A percentile compares a stretch with the other conserved stretches of the same genome.
Evolutionary conservation across 768 basidiomycete genomes (phyloP).

Genomic region (Suillus subalutaceus): DNA sequence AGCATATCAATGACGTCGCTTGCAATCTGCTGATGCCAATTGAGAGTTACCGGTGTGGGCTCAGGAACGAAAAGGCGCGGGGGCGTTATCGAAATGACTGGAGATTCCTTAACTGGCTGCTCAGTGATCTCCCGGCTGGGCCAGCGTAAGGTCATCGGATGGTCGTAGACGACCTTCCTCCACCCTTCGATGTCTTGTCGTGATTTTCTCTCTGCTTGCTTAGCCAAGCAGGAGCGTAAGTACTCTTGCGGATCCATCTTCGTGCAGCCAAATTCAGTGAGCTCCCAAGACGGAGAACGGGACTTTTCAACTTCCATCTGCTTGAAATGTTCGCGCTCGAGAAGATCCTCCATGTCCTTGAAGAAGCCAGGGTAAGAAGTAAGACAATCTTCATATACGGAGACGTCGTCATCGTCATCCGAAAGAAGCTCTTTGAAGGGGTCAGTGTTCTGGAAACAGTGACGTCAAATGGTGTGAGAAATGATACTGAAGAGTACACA

Average conservation of each 20-base stretch:
- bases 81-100: not conserved
- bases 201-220: conserved; percentile 29
- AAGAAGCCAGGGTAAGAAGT: conserved; percentile 22
- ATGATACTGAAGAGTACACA: conserved; percentile 6
- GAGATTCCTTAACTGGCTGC: not conserved
- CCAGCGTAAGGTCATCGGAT: conserved; percentile 23
- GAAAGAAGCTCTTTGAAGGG: not conserved
- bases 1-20: conserved; percentile 34
- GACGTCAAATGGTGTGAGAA: conserved; percentile 8
- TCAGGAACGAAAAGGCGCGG: conserved; percentile 1
- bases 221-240: conserved; percentile 27
- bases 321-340: conserved; percentile 15
- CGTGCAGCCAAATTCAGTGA: conserved; percentile 31
- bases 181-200: conserved; percentile 21
- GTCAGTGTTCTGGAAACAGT: conserved; percentile 18
- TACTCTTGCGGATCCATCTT: conserved; percentile 30
- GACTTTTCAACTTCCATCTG: conserved; percentile 13
- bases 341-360: conserved; percentile 23
- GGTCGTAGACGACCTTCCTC: conserved; percentile 24
- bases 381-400: conserved; percentile 34
- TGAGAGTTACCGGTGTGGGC: conserved; percentile 17
- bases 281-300: conserved; percentile 29
- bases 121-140: conserved; percentile 16
- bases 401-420: conserved; percentile 20
- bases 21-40: conserved; percentile 22